Base-by-base conservation (phyloP, 139 green algal genomes). In the Picochlorum sp. region DNA sequence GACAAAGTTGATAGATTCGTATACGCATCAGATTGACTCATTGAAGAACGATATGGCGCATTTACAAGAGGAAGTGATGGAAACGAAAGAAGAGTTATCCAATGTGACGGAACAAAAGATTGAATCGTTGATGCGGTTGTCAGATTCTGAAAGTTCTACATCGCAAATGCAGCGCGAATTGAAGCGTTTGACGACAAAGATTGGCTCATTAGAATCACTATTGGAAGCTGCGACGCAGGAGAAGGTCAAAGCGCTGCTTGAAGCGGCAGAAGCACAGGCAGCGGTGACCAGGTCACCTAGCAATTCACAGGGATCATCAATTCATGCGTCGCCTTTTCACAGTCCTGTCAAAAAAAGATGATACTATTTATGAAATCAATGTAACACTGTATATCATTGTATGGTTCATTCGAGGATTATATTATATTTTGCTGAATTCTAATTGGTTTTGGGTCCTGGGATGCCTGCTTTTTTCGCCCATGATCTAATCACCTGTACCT, bases 401-500 rank as follows among this genome's bases (percentile, higher is more conserved):
- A 30, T 30, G 4, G 28, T 30, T 30, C 28, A 30, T 30, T 30
- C 28, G 28, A 30, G 28, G 28, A 30, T 30, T 30, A 30, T 30
- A 30, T 30, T 30, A 6, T 30, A 30, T 20, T 23, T 28, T 15
- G 50, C 10, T 15, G 15, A n/a, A n/a, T n/a, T 58, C n/a, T 34
- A 20, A 4, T 7, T 59, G n/a, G 51, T 10, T 59, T 38, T 38
- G 21, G 13, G 21, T 7, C 51, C 15, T n/a, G 51, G 26, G 18
- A 56, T 21, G 15, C 38, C 47, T n/a, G 62, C 73, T 24, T 73
- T 62, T 58, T 74, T 44, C 16, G 86, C 32, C 88, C 86, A 93
- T 21, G 63, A 73, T 0, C 62, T 51, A 1, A 82, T 85, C 28
- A 93, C 88, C 2, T 61, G 73, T 13, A 89, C 18, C 20, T 82